Conservation (phyloP, 305 asterid genomes). For the Andrographis paniculata region DNA sequence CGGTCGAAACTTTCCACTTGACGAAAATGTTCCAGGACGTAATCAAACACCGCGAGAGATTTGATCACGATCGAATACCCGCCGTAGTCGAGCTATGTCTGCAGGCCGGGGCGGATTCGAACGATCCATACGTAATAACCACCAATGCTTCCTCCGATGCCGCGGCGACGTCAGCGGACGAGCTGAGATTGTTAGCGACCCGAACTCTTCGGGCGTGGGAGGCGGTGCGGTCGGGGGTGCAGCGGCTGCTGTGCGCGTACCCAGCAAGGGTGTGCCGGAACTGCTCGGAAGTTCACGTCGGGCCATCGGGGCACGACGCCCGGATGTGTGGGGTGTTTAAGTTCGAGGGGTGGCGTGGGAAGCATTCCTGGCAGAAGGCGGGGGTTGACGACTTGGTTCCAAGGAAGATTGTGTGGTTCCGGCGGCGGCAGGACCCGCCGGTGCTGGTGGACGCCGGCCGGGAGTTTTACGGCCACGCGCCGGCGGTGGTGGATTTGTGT, state of each 20-base stretch:
- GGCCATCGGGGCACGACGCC: constrained; percentile 83
- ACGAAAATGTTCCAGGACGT: constrained; percentile 51
- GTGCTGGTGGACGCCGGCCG: constrained; percentile 61
- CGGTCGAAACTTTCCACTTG: constrained; percentile 66
- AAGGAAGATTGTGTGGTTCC: constrained; percentile 58
- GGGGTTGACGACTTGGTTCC: constrained; percentile 69
- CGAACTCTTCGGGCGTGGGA: constrained; percentile 78
- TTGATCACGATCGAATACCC: constrained; percentile 64
- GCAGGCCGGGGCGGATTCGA: constrained; percentile 62
- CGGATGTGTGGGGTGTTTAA: constrained; percentile 84
- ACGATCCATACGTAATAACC: constrained; percentile 16
- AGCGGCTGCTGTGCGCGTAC: constrained; percentile 55
- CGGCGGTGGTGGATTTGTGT: constrained; percentile 84
- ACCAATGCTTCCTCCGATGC: constrained; percentile 9
- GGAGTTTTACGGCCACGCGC: constrained; percentile 68
- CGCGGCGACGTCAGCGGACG: constrained; percentile 32
- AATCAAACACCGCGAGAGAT: constrained; percentile 59
- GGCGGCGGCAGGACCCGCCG: constrained; percentile 67
- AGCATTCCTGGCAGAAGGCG: constrained; percentile 80
- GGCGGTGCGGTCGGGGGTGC: constrained; percentile 54
- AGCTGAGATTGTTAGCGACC: constrained; percentile 35
- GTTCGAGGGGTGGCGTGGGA: constrained; percentile 55
- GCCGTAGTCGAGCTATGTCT: constrained; percentile 82
- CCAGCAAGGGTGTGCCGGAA: constrained; percentile 72
- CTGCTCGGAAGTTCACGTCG: constrained; percentile 85